phyloP scores from a whole-genome alignment of 768 basidiomycete genomes.

The Suillus lakei region DNA sequence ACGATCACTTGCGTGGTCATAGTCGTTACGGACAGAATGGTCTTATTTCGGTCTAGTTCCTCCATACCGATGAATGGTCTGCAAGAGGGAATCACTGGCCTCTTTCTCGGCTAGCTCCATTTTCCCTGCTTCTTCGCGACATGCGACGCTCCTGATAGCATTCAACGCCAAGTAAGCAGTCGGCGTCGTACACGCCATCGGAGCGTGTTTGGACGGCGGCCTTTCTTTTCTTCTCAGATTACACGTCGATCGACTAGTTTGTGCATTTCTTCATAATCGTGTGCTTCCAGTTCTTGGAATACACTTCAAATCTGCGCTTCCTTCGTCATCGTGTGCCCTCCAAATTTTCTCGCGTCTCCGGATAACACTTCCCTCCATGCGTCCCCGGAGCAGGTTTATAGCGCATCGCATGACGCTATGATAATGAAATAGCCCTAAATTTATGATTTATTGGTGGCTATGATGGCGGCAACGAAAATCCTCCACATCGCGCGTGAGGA shows the following conservation, averaged over 20 bases:
- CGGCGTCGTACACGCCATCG: neutral
- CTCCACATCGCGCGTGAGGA: neutral
- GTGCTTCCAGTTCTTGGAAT: slow-evolving; percentile 1
- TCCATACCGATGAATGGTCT: neutral
- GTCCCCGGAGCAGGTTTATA: neutral
- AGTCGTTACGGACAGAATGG: neutral
- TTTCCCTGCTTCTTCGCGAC: neutral
- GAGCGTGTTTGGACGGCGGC: slow-evolving; percentile 9
- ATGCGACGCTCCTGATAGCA: neutral
- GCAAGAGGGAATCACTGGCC: neutral
- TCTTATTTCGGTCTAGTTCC: neutral
- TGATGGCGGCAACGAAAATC: neutral
- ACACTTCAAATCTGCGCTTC: neutral
- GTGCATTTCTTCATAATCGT: neutral
- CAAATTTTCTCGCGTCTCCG: neutral
- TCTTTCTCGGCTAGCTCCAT: neutral
- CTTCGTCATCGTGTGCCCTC: neutral
- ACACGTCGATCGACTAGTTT: slow-evolving; percentile 5
- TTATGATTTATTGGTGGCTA: neutral
- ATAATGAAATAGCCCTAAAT: neutral
- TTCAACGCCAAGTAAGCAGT: neutral
- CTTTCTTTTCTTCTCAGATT: slow-evolving; percentile 10
- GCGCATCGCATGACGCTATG: neutral
- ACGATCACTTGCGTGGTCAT: neutral
- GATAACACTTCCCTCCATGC: neutral